A percentile compares a stretch with the other conserved stretches of the same genome.
Evolutionary conservation across 805 yeast genomes (phyloP).

Genomic region (Suhomyces faveliae): DNA sequence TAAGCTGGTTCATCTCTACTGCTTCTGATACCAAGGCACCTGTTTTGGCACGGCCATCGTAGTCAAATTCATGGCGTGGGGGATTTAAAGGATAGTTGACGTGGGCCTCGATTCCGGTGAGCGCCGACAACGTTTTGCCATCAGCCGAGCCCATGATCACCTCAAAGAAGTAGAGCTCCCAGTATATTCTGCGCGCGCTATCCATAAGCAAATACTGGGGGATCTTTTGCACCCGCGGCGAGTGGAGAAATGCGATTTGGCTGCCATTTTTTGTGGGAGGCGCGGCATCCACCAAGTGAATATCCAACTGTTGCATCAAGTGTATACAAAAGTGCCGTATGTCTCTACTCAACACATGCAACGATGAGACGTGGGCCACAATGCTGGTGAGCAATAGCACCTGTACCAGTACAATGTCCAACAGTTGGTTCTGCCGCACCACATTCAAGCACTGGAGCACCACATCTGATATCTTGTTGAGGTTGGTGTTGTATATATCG

Average conservation of each 20-base stretch:
- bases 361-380: conserved; percentile 50
- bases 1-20: conserved; percentile 46
- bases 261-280: not conserved
- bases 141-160: conserved; percentile 55
- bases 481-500: conserved; percentile 12
- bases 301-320: conserved; percentile 33
- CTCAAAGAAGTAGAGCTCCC: conserved; percentile 55
- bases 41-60: conserved; percentile 44
- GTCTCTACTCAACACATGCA: conserved; percentile 45
- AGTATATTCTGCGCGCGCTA: conserved; percentile 45
- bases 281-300: conserved; percentile 39
- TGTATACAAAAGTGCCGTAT: conserved; percentile 44
- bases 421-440: conserved; percentile 12
- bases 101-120: conserved; percentile 35
- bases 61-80: conserved; percentile 40
- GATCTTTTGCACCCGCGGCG: conserved; percentile 15
- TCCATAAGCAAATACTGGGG: conserved; percentile 16
- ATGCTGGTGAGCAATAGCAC: conserved; percentile 40
- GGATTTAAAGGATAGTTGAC: conserved; percentile 41
- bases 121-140: conserved; percentile 38
- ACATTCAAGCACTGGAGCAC: conserved; percentile 17
- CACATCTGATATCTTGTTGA: conserved; percentile 16
- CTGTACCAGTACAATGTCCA: conserved; percentile 47
- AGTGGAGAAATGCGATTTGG: conserved; percentile 7
- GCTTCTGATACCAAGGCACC: conserved; percentile 51